Percentiles rank a stretch among this genome's conserved stretches.
phyloP scores from a whole-genome alignment of 306 rosid species.

The Cicer bijugum region DNA sequence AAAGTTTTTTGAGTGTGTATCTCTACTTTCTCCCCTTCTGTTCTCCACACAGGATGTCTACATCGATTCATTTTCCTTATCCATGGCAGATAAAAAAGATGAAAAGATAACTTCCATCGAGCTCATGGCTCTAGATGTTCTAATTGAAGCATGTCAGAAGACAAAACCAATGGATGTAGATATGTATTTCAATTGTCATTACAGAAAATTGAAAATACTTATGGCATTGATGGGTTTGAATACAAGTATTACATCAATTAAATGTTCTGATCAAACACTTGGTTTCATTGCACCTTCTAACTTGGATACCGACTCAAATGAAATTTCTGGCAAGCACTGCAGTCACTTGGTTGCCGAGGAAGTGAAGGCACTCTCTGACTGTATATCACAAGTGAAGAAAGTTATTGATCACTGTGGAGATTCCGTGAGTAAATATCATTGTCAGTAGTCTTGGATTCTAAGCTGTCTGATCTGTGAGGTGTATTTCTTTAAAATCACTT shows the following conservation, averaged over 20 bases:
- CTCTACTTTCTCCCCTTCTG: conserved; percentile 85
- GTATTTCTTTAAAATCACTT: conserved; percentile 17
- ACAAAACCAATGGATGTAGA: conserved; percentile 70
- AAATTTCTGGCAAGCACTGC: conserved; percentile 67
- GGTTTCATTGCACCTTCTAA: conserved; percentile 51
- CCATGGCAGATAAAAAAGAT: conserved; percentile 57
- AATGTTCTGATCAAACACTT: conserved; percentile 54
- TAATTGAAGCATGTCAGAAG: conserved; percentile 86
- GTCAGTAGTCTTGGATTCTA: conserved; percentile 38
- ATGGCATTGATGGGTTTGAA: conserved; percentile 74
- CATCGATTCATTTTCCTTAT: conserved; percentile 65
- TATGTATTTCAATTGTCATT: conserved; percentile 76
- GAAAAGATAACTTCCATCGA: conserved; percentile 68
- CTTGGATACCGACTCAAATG: conserved; percentile 64
- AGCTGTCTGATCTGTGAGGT: conserved; percentile 38
- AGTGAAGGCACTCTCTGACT: conserved; percentile 86
- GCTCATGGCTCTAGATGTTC: conserved; percentile 82
- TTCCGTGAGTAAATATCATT: conserved; percentile 61
- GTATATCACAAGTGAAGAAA: conserved; percentile 79
- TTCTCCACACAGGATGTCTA: conserved; percentile 70
- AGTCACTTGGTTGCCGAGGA: conserved; percentile 73
- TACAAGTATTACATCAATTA: conserved; percentile 60
- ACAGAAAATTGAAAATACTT: conserved; percentile 82
- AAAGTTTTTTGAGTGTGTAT: conserved; percentile 68
- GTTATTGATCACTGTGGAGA: conserved; percentile 60